Evolutionary conservation across 106 monocot species (phyloP).

Genomic region (Allium fistulosum): DNA sequence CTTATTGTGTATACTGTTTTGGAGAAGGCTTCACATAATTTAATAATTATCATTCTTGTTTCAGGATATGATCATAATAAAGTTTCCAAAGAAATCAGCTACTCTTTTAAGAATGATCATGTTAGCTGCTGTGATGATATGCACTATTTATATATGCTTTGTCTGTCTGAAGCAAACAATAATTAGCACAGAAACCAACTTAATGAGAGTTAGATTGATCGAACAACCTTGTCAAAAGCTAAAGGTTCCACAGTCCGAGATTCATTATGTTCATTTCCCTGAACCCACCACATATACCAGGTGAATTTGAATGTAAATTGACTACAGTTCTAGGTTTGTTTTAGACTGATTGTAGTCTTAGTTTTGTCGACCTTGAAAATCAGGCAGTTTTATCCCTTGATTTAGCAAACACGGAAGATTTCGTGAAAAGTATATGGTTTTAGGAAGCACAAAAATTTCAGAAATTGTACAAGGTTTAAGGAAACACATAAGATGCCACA

Average conservation of each 20-base stretch:
- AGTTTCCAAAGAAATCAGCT: constrained; percentile 30
- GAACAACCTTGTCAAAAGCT: constrained; percentile 7
- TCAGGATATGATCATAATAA: constrained; percentile 35
- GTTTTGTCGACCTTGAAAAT: too few relatives aligned
- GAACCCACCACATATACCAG: constrained; percentile 28
- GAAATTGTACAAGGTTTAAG: too few relatives aligned
- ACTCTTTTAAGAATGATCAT: constrained; percentile 21
- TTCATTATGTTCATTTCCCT: constrained; percentile 29
- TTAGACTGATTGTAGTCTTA: too few relatives aligned
- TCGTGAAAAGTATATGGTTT: too few relatives aligned
- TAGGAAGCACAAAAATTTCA: too few relatives aligned
- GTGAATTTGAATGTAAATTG: constrained; percentile 8
- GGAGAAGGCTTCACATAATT: too few relatives aligned
- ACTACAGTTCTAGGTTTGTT: background rate
- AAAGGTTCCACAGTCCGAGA: background rate
- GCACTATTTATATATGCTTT: constrained; percentile 33
- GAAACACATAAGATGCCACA: too few relatives aligned
- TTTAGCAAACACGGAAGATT: too few relatives aligned
- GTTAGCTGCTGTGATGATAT: constrained; percentile 26
- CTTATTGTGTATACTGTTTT: too few relatives aligned
- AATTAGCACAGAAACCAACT: background rate
- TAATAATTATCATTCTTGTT: background rate
- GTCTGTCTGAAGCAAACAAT: constrained; percentile 32
- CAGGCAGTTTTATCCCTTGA: too few relatives aligned
- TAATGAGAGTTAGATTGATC: constrained; percentile 5